These are phyloP conservation scores for Silene coronaria DNA, from an alignment of 179 eudicot genomes.

Conservation along the genomic window DNA sequence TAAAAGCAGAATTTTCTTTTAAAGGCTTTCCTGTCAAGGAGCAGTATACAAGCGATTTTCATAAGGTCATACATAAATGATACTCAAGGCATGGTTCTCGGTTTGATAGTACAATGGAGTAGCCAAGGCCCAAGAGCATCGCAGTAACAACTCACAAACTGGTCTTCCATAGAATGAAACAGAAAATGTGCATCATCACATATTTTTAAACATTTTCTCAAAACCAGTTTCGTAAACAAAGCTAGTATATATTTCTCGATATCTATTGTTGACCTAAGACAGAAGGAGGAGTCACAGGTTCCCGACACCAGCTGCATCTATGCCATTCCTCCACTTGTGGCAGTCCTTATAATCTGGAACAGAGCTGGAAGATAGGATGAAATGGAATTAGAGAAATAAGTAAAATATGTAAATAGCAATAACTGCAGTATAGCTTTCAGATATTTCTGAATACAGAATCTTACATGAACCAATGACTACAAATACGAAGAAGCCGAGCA, in stretches of 20 bases:
- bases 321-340: constrained; percentile 84
- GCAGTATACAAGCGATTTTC: too few species aligned
- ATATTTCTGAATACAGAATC: constrained; percentile 16
- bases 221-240: constrained; percentile 19
- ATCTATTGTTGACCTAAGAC: constrained; percentile 13
- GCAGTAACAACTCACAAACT: neutral
- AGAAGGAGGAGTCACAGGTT: neutral
- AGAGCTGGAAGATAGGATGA: constrained; percentile 44
- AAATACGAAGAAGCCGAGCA: constrained; percentile 59
- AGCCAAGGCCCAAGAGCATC: neutral
- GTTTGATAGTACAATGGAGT: too few species aligned
- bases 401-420: neutral
- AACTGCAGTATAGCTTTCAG: neutral
- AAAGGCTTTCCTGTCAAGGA: too few species aligned
- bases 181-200: constrained; percentile 7
- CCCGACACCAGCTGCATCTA: constrained; percentile 19
- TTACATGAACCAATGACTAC: constrained; percentile 81
- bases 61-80: too few species aligned
- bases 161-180: neutral
- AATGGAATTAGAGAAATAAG: neutral
- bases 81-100: too few species aligned
- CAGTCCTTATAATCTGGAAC: constrained; percentile 95
- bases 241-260: constrained; percentile 18
- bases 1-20: too few species aligned
- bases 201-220: constrained; percentile 13